Base-by-base conservation (phyloP, 768 basidiomycete genomes). In the Leccinum broughii region DNA sequence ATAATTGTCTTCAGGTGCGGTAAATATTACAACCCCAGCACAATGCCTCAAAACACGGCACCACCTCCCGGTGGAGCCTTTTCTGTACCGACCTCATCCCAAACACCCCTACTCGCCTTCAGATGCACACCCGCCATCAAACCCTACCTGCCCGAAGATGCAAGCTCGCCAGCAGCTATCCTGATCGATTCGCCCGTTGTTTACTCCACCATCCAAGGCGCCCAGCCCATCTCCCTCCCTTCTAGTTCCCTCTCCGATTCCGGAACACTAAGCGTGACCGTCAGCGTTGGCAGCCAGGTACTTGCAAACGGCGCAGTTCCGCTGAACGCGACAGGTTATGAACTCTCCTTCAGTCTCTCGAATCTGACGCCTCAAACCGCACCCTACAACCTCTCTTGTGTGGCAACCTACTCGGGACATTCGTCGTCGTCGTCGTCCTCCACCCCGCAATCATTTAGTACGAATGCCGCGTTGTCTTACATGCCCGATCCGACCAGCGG, bases 81-180 rank as follows among this genome's bases (percentile, higher is more conserved):
- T 61, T 72, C 77, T 6, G 58, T 73, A 17, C 80, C 81, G 13
- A 70, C 65, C 5, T 60, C 66, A 3, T 78, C 77, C 17, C 60
- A 74, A 20, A 70, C 51, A 4, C 80, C 84, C 32, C 76, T 85
- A 13, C 72, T 87, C 30, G 82, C 85, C 17, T 71, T 87, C 30
- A 81, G 85, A 56, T 87, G 86, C 62, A 77, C 78, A 0, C 85
- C 84, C 34, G 83, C 84, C 1, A 78, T 85, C 53, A 77, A 79
- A 30, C 86, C 86, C 2, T 87, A 85, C 67, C 75, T 87, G 22
- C 77, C 81, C 6, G 83, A 82, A 62, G 85, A 86, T 59, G 76
- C 75, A 6, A 64, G 68, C 26, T 71, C 73, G 39, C 72, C 78
- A 2, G 76, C 78, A 2, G 76, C 81, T 15, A 77, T 87, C 52